Evolutionary conservation across 768 basidiomycete species (phyloP), one percentile per base, ranked within the genome.

Genomic region (Cystofilobasidium macerans): DNA sequence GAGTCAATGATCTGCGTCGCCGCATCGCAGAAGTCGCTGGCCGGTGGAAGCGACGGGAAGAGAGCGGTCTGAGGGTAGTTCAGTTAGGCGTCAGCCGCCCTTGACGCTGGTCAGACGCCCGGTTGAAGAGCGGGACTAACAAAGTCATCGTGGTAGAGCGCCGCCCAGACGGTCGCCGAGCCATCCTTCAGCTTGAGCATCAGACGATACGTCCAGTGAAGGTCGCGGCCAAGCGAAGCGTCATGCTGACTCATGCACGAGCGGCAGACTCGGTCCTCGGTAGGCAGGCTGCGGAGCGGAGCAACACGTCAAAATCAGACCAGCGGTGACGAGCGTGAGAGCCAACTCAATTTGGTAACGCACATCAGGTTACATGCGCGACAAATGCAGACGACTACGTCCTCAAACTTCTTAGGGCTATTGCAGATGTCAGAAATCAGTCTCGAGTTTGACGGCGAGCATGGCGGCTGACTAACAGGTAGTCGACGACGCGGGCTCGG

Each of bases 161-260:
- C 58, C 1, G 58, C 58, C 58, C 38, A 38, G 24, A 60, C 11
- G 14, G 14, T 30, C 24, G 16, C 33, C 13, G 58, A 35, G 6
- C 58, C 58, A n/a, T 60, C 58, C 18, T 60, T 40, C 33, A 60
- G 20, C 20, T 43, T 4, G 20, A 60, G 58, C 38, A 60, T 45
- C 30, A 60, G 3, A 5, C 58, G 35, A 24, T 60, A 60, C 40
- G 30, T 43, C 58, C 58, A 60, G 5, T 45, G 24, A 24, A 60
- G 30, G 28, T 40, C 30, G 28, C 20, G 28, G 30, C 43, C 58
- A 24, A 54, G 51, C 26, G 51, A 54, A 30, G 18, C 51, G n/a
- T 28, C 26, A 16, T 28, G 30, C 51, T 54, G 51, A 16, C 28
- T 30, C 28, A 42, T 36, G 43, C 58, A 60, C 4, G n/a, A n/a